A percentile compares a stretch with the other conserved stretches of the same genome.
Evolutionary conservation across 179 eudicot genomes (phyloP).

Genomic region (Kewa caespitosa): DNA sequence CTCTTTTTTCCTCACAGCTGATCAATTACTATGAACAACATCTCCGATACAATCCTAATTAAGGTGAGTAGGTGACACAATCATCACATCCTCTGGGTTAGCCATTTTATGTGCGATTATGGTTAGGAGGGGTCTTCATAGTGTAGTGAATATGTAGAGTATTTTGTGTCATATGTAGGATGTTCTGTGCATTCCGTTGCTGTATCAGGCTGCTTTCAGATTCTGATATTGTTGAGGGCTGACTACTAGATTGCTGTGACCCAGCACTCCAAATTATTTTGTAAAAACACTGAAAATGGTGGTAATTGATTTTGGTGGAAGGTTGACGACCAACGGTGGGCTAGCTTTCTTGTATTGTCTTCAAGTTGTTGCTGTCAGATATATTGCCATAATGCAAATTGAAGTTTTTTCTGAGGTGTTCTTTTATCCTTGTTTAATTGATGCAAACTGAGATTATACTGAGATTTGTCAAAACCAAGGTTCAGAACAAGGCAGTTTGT

Average conservation of each 20-base stretch:
- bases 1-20: slow-evolving; percentile 46
- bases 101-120: background rate
- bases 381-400: too few relatives aligned
- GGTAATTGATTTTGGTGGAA: too few relatives aligned
- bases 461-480: too few relatives aligned
- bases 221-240: slow-evolving; percentile 10
- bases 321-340: too few relatives aligned
- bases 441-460: too few relatives aligned
- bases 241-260: background rate
- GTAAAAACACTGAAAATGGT: too few relatives aligned
- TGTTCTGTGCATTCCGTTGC: slow-evolving; percentile 18
- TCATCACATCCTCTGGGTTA: background rate
- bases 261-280: too few relatives aligned
- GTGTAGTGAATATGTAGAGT: slow-evolving; percentile 14
- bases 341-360: background rate
- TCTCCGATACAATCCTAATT: slow-evolving; percentile 57
- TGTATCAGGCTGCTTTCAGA: slow-evolving; percentile 10
- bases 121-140: background rate
- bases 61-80: slow-evolving; percentile 18
- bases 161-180: slow-evolving; percentile 33
- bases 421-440: too few relatives aligned
- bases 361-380: background rate
- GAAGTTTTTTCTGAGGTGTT: too few relatives aligned
- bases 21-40: slow-evolving; percentile 78
- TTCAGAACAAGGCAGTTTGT: too few relatives aligned